Conservation (phyloP, 805 yeast genomes). For the Wickerhamomyces mucosus region DNA sequence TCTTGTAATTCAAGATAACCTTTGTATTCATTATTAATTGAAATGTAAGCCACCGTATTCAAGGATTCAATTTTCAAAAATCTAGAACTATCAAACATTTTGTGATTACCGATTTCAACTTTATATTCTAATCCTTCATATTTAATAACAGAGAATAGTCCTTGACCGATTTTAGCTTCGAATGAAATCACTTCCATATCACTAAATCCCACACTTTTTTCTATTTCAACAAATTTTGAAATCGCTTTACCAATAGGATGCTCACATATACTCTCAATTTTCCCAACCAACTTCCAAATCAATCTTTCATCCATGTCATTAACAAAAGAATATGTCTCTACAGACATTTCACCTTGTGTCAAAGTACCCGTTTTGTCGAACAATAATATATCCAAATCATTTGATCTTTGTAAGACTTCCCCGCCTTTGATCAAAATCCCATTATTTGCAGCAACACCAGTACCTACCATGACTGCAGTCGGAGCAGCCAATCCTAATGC, state of each 20-base stretch:
- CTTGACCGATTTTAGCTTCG: constrained; percentile 29
- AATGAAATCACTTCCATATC: constrained; percentile 11
- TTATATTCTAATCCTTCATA: constrained; percentile 15
- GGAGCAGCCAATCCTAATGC: constrained; percentile 97
- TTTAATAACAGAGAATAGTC: constrained; percentile 21
- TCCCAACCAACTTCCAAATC: constrained; percentile 43
- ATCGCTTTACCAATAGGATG: constrained; percentile 86
- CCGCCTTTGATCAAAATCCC: constrained; percentile 95
- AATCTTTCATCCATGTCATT: constrained; percentile 7
- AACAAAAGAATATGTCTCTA: constrained; percentile 17
- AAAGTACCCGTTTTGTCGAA: constrained; percentile 97
- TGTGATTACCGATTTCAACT: constrained; percentile 46
- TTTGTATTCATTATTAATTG: constrained; percentile 44
- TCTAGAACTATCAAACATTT: constrained; percentile 11
- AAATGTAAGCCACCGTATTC: constrained; percentile 44
- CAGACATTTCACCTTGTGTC: constrained; percentile 73
- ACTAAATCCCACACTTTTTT: constrained; percentile 4
- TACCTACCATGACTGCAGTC: constrained; percentile 98
- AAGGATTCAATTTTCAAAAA: constrained; percentile 20
- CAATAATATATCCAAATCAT: constrained; percentile 51
- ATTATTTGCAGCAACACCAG: constrained; percentile 87
- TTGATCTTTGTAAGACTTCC: constrained; percentile 69
- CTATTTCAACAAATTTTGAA: constrained; percentile 25
- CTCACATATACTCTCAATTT: constrained; percentile 63
- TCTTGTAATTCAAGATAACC: constrained; percentile 69